Percentiles rank a stretch among this genome's conserved stretches.
Conservation (phyloP, 2,329 filamentous ascomycete genomes). For the Elsinoe batatas region DNA sequence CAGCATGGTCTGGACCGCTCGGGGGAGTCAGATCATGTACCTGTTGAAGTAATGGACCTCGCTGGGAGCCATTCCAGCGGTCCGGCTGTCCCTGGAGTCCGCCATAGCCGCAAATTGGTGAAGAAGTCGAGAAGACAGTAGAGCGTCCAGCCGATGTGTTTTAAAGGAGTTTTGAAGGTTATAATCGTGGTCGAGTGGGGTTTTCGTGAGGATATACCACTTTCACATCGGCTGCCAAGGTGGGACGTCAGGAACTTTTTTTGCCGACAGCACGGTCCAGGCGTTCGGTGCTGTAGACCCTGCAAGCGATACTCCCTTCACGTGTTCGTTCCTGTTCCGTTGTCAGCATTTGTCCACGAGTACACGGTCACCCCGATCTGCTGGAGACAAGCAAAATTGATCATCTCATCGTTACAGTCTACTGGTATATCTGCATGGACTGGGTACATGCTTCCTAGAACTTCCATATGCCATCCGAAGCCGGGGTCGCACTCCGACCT, state of each 20-base stretch:
- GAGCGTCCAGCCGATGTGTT: too few species aligned
- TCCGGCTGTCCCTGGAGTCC: conserved; percentile 27
- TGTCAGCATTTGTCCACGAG: too few species aligned
- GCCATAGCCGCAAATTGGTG: conserved; percentile 14
- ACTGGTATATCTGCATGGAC: too few species aligned
- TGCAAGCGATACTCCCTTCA: neutral
- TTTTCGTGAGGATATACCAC: neutral
- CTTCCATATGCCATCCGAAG: too few species aligned
- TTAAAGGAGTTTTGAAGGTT: too few species aligned
- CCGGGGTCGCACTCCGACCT: too few species aligned
- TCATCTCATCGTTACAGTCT: too few species aligned
- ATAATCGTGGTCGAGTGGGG: neutral
- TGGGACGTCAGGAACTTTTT: neutral
- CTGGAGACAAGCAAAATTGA: too few species aligned
- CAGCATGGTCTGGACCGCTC: conserved; percentile 17
- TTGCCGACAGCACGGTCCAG: neutral
- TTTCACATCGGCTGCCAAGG: neutral
- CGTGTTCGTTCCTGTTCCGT: too few species aligned
- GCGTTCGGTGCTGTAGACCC: neutral
- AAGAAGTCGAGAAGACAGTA: too few species aligned
- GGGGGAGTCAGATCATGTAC: conserved; percentile 36
- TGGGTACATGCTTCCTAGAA: too few species aligned
- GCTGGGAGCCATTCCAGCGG: conserved; percentile 74
- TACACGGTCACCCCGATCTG: too few species aligned
- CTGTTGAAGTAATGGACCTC: conserved; percentile 99